phyloP scores from a whole-genome alignment of 83 land plant genomes.

The Picea engelmannii region DNA sequence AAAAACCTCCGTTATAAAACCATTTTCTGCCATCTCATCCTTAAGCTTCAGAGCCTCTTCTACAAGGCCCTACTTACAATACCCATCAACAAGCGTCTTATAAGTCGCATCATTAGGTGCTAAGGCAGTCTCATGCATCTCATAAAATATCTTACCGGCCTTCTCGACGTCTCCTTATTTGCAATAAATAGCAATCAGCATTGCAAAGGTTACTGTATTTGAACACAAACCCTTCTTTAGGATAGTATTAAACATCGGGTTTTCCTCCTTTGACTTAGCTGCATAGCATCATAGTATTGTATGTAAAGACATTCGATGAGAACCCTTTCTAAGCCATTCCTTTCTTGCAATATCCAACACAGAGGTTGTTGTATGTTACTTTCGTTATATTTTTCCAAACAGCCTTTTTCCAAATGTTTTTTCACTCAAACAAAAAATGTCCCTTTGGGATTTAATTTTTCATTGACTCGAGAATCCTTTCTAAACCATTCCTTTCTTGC shows the following conservation, averaged over 20 bases:
- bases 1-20: slow-evolving; percentile 44
- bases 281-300: slow-evolving; percentile 38
- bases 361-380: too few relatives aligned
- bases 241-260: slow-evolving; percentile 43
- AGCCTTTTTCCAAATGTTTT: too few relatives aligned
- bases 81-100: slow-evolving; percentile 16
- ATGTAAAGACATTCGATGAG: slow-evolving; percentile 25
- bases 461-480: too few relatives aligned
- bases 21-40: slow-evolving; percentile 52
- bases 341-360: slow-evolving; percentile 43
- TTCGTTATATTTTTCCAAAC: too few relatives aligned
- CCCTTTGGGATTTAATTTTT: too few relatives aligned
- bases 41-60: slow-evolving; percentile 22
- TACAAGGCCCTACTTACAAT: slow-evolving; percentile 15
- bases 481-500: too few relatives aligned
- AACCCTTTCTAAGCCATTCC: slow-evolving; percentile 32
- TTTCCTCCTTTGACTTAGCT: slow-evolving; percentile 43
- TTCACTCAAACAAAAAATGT: too few relatives aligned
- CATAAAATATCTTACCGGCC: slow-evolving; percentile 4
- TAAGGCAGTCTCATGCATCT: slow-evolving; percentile 14
- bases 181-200: slow-evolving; percentile 4
- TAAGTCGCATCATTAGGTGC: slow-evolving; percentile 13
- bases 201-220: slow-evolving; percentile 47
- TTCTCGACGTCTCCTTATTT: slow-evolving; percentile 31
- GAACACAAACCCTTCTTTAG: slow-evolving; percentile 39